These are phyloP conservation scores for Cryphonectria carpinicola DNA, from an alignment of 2,329 filamentous ascomycete species.

Conservation along the genomic window DNA sequence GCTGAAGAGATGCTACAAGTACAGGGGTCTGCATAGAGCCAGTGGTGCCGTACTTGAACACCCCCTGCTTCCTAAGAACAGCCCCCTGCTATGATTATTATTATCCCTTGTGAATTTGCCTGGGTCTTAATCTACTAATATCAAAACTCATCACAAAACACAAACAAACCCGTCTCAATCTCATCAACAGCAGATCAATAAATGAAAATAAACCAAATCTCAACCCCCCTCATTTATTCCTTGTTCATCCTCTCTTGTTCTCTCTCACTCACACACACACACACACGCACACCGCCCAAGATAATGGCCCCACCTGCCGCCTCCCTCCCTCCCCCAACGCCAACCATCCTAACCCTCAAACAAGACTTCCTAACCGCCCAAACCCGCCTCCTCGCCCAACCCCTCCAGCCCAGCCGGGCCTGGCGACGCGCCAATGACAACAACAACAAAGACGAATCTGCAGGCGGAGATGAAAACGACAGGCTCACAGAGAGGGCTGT, in stretches of 20 bases:
- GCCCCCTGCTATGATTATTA: not conserved
- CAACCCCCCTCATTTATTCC: too few relatives aligned
- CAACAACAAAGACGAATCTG: slow-evolving; percentile 46
- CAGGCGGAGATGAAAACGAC: slow-evolving; percentile 37
- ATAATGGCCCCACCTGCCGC: too few relatives aligned
- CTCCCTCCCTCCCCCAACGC: slow-evolving; percentile 35
- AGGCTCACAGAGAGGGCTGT: slow-evolving; percentile 52
- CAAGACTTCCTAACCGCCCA: slow-evolving; percentile 66
- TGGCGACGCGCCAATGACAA: slow-evolving; percentile 58
- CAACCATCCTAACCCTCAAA: slow-evolving; percentile 66
- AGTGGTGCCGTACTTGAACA: not conserved
- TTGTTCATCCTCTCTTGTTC: too few relatives aligned
- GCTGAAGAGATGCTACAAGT: too few relatives aligned
- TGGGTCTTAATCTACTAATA: not conserved
- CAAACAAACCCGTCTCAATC: not conserved
- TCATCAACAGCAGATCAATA: not conserved
- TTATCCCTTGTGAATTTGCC: not conserved
- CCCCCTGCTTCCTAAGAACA: not conserved
- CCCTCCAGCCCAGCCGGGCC: slow-evolving; percentile 57
- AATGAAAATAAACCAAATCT: not conserved
- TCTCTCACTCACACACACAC: not conserved
- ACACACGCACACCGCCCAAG: not conserved
- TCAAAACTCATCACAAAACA: not conserved
- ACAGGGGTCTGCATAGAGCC: not conserved
- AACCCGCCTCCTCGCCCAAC: slow-evolving; percentile 64